phyloP scores from a whole-genome alignment of 192 early-diverging fungal genomes.

The Coemansia sp. region DNA sequence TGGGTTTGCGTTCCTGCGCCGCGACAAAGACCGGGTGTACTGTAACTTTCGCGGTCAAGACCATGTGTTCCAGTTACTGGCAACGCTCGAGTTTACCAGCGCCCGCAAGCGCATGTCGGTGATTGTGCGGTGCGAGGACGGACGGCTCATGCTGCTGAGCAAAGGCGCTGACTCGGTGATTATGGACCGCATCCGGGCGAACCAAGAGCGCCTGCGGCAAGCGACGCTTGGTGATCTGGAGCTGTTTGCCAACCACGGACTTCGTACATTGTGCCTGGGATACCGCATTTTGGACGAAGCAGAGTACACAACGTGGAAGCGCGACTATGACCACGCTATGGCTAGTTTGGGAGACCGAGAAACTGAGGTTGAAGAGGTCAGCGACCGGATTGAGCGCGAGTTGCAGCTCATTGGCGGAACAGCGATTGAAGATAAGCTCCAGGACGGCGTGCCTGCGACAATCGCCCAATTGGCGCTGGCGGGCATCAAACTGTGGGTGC shows the following conservation, averaged over 20 bases:
- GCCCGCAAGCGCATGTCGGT: constrained; percentile 97
- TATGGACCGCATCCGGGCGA: constrained; percentile 70
- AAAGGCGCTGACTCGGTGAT: constrained; percentile 96
- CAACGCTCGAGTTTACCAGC: constrained; percentile 87
- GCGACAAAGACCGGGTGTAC: constrained; percentile 63
- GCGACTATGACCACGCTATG: constrained; percentile 71
- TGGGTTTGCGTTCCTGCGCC: constrained; percentile 76
- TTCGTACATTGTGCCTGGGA: constrained; percentile 87
- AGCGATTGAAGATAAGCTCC: constrained; percentile 96
- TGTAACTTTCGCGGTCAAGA: constrained; percentile 75
- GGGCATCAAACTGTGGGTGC: constrained; percentile 94
- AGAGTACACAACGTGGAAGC: constrained; percentile 69
- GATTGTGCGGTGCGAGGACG: constrained; percentile 73
- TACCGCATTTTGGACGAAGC: constrained; percentile 68
- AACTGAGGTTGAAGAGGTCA: constrained; percentile 68
- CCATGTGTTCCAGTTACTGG: constrained; percentile 62
- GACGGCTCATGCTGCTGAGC: constrained; percentile 73
- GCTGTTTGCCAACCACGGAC: constrained; percentile 71
- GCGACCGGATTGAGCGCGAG: constrained; percentile 76
- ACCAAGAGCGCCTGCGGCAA: constrained; percentile 68
- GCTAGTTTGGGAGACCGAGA: constrained; percentile 77
- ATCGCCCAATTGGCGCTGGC: constrained; percentile 80
- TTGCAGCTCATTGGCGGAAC: constrained; percentile 90
- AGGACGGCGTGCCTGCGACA: constrained; percentile 94
- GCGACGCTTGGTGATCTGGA: constrained; percentile 76